Evolutionary conservation across 345 rosid species (phyloP).

Genomic region (Erodium maritimum): DNA sequence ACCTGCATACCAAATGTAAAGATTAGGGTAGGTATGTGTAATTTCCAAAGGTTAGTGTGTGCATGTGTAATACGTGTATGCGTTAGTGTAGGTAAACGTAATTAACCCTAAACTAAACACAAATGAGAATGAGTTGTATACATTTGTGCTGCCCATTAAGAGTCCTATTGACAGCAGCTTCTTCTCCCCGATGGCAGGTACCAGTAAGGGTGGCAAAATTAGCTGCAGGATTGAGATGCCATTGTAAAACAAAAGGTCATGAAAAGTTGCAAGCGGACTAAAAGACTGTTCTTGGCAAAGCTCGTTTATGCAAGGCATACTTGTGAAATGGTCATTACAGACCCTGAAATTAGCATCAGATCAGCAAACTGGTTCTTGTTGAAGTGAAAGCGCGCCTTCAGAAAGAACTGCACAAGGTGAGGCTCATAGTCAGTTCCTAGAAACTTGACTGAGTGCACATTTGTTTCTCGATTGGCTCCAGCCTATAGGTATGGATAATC

Average conservation of each 20-base stretch:
- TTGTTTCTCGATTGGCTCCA: neutral
- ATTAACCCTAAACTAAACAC: neutral
- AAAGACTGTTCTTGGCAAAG: too few species aligned
- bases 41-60: too few species aligned
- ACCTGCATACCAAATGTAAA: too few species aligned
- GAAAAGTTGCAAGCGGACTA: too few species aligned
- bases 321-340: conserved; percentile 57
- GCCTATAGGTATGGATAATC: too few species aligned
- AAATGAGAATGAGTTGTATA: conserved; percentile 11
- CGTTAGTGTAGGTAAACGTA: too few species aligned
- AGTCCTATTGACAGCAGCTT: conserved; percentile 70
- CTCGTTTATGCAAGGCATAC: conserved; percentile 9
- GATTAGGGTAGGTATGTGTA: too few species aligned
- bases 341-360: conserved; percentile 40
- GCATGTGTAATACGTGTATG: too few species aligned
- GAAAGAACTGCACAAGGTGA: conserved; percentile 50
- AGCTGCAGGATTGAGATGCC: conserved; percentile 35
- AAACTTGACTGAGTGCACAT: neutral
- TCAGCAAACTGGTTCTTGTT: conserved; percentile 70
- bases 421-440: neutral
- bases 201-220: conserved; percentile 52
- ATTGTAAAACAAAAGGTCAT: too few species aligned
- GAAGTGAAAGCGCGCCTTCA: conserved; percentile 87
- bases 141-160: conserved; percentile 28
- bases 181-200: conserved; percentile 43